These are phyloP conservation scores for Colletotrichum chlorophyti DNA, from an alignment of 2,329 filamentous ascomycete genomes.

Conservation along the genomic window DNA sequence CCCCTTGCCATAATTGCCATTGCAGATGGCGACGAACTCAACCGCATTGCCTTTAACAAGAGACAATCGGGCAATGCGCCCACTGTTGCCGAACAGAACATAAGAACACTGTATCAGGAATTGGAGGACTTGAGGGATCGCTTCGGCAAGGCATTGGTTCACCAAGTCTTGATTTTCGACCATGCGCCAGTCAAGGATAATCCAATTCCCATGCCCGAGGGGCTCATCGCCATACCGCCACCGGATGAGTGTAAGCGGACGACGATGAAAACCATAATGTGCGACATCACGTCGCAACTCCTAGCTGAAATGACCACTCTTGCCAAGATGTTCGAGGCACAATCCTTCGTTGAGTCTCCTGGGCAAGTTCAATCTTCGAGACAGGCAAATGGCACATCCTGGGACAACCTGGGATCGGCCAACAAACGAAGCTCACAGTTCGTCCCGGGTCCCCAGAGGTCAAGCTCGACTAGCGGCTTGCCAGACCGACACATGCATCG, in stretches of 20 bases:
- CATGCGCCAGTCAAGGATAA: conserved; percentile 57
- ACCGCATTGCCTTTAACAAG: conserved; percentile 59
- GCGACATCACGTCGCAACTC: conserved; percentile 76
- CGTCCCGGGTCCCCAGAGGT: conserved; percentile 54
- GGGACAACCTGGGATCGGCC: conserved; percentile 46
- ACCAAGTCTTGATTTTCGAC: conserved; percentile 83
- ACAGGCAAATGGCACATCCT: conserved; percentile 49
- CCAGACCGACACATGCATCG: conserved; percentile 68
- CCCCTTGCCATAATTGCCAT: conserved; percentile 84
- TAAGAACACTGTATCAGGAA: conserved; percentile 68
- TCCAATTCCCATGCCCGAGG: conserved; percentile 66
- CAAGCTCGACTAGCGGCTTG: conserved; percentile 59
- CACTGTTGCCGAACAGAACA: conserved; percentile 62
- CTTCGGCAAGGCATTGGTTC: conserved; percentile 78
- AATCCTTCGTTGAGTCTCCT: conserved; percentile 81
- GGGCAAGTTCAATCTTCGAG: conserved; percentile 54
- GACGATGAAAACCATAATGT: conserved; percentile 83
- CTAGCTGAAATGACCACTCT: conserved; percentile 78
- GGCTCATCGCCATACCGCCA: conserved; percentile 75
- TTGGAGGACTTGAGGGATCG: conserved; percentile 74
- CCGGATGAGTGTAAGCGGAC: conserved; percentile 73
- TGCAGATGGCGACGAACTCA: conserved; percentile 78
- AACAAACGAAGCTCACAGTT: conserved; percentile 64
- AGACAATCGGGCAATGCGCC: conserved; percentile 58
- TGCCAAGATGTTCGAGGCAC: conserved; percentile 74